Percentiles rank a stretch among this genome's conserved stretches.
Evolutionary conservation across 108 stramenopile genomes (phyloP).

Genomic region (Cyclotella distinguenda): DNA sequence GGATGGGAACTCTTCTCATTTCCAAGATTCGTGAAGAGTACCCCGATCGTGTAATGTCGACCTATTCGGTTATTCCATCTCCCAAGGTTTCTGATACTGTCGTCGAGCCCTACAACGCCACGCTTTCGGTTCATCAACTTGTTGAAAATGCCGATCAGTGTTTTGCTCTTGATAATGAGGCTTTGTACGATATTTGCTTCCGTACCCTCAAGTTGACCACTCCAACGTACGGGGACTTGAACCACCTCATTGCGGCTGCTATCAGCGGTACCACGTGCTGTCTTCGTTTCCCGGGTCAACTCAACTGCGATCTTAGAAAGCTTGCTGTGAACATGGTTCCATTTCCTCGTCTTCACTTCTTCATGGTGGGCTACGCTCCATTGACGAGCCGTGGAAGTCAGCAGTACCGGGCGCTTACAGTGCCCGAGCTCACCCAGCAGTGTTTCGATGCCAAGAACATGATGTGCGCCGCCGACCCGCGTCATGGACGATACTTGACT

Average conservation of each 20-base stretch:
- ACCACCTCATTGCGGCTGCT: constrained; percentile 77
- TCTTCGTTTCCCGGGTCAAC: constrained; percentile 80
- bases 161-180: constrained; percentile 88
- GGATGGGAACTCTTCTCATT: constrained; percentile 85
- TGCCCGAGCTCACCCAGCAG: constrained; percentile 96
- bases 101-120: constrained; percentile 87
- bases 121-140: constrained; percentile 86
- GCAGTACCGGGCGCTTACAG: constrained; percentile 95
- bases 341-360: constrained; percentile 99
- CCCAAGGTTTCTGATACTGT: constrained; percentile 87
- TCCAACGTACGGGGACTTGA: constrained; percentile 79
- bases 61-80: constrained; percentile 81
- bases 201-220: constrained; percentile 77
- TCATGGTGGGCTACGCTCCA: constrained; percentile 97
- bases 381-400: constrained; percentile 87
- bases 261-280: constrained; percentile 78
- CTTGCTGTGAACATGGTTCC: constrained; percentile 90
- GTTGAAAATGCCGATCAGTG: constrained; percentile 91
- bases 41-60: constrained; percentile 90
- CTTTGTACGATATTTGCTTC: constrained; percentile 88
- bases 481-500: constrained; percentile 98
- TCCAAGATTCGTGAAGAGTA: constrained; percentile 87
- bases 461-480: constrained; percentile 99
- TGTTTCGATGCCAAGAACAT: constrained; percentile 98
- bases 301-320: constrained; percentile 84